phyloP scores from a whole-genome alignment of 352 stramenopile species.

The Globisporangium acanthophoron region DNA sequence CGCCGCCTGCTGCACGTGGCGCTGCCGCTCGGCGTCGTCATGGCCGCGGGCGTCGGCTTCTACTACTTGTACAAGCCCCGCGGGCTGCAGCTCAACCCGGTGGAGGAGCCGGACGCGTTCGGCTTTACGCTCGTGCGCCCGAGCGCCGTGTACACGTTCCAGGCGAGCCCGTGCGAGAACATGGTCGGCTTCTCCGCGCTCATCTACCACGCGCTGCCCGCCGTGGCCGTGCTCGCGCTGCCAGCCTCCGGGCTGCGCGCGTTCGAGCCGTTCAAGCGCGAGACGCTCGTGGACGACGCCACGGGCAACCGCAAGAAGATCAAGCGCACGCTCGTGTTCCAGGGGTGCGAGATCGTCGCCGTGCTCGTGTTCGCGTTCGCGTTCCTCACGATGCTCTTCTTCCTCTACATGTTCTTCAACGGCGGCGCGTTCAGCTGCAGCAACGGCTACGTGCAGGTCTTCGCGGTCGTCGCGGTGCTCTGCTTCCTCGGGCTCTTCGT shows the following conservation, averaged over 20 bases:
- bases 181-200: constrained; percentile 72
- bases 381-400: constrained; percentile 55
- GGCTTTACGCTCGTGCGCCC: constrained; percentile 53
- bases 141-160: constrained; percentile 55
- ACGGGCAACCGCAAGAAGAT: constrained; percentile 63
- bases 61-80: constrained; percentile 70
- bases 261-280: constrained; percentile 74
- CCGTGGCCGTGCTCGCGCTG: constrained; percentile 53
- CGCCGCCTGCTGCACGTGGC: constrained; percentile 46
- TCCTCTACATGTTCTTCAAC: constrained; percentile 83
- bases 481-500: constrained; percentile 61
- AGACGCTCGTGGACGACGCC: constrained; percentile 27
- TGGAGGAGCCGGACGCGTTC: constrained; percentile 15
- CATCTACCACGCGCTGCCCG: constrained; percentile 61
- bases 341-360: constrained; percentile 59
- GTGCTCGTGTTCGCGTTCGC: constrained; percentile 53
- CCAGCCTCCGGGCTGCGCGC: constrained; percentile 44
- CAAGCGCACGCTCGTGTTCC: constrained; percentile 64
- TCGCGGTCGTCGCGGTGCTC: constrained; percentile 41
- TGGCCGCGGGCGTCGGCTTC: constrained; percentile 42
- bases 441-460: constrained; percentile 43
- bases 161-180: constrained; percentile 65
- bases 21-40: constrained; percentile 26
- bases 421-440: constrained; percentile 54
- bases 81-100: constrained; percentile 34